A percentile compares a stretch with the other conserved stretches of the same genome.
phyloP scores from a whole-genome alignment of 208 protist genomes.

The Trypanosoma cruzi region DNA sequence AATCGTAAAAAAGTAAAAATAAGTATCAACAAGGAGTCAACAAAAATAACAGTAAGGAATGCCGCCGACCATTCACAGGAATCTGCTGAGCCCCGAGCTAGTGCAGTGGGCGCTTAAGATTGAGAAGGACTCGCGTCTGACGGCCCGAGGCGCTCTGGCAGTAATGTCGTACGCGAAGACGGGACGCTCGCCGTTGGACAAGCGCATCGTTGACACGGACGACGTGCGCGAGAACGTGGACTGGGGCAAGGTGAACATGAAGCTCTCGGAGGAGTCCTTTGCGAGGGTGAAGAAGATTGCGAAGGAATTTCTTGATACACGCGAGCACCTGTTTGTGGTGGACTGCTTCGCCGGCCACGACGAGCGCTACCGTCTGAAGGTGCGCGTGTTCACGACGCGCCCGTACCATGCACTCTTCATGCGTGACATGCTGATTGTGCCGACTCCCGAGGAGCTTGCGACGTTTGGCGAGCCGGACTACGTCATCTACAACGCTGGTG shows the following conservation, averaged over 20 bases:
- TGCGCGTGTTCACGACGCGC: slow-evolving; percentile 90
- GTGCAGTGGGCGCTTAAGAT: slow-evolving; percentile 69
- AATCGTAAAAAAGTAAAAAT: too few species aligned
- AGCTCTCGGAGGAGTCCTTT: slow-evolving; percentile 89
- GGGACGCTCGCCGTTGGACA: slow-evolving; percentile 94
- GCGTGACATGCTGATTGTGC: slow-evolving; percentile 96
- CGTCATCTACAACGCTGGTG: slow-evolving; percentile 95
- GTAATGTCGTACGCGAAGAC: slow-evolving; percentile 91
- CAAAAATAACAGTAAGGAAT: too few species aligned
- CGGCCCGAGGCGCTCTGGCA: slow-evolving; percentile 82
- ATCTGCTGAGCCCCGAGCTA: slow-evolving; percentile 49
- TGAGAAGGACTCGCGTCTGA: slow-evolving; percentile 75
- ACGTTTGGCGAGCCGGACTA: slow-evolving; percentile 96
- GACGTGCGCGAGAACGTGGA: slow-evolving; percentile 83
- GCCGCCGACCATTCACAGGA: slow-evolving; percentile 41
- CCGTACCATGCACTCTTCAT: slow-evolving; percentile 98
- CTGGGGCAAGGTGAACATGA: slow-evolving; percentile 96
- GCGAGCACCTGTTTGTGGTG: slow-evolving; percentile 93
- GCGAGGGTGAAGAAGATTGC: slow-evolving; percentile 92
- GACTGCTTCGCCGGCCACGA: slow-evolving; percentile 95
- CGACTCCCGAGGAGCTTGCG: slow-evolving; percentile 88
- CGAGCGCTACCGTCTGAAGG: slow-evolving; percentile 92
- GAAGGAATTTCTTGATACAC: slow-evolving; percentile 92
- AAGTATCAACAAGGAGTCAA: too few species aligned
- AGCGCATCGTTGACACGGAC: slow-evolving; percentile 91